These are phyloP conservation scores for Vitis rotundifolia DNA, from an alignment of 164 flowering plant genomes.

Conservation along the genomic window DNA sequence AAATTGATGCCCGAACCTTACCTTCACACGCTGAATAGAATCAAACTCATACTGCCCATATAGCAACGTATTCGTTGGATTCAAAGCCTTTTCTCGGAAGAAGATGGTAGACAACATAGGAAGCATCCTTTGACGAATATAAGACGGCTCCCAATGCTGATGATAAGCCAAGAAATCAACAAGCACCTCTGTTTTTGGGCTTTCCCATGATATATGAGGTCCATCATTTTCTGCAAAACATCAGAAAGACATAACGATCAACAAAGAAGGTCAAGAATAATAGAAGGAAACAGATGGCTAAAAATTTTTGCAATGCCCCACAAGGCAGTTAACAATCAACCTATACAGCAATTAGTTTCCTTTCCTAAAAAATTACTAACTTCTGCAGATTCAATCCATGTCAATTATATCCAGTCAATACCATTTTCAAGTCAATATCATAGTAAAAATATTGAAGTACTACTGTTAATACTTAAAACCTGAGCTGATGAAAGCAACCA, in stretches of 20 bases:
- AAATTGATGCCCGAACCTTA: slow-evolving; percentile 60
- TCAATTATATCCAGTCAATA: too few species aligned
- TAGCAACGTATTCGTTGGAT: slow-evolving; percentile 36
- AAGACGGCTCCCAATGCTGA: slow-evolving; percentile 81
- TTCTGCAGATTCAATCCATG: too few species aligned
- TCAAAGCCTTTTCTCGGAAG: slow-evolving; percentile 68
- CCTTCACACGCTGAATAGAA: slow-evolving; percentile 69
- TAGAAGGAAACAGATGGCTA: not conserved
- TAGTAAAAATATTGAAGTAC: not conserved
- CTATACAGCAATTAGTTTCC: too few species aligned
- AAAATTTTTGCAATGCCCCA: not conserved
- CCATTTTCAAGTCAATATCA: not conserved
- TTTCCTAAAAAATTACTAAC: too few species aligned
- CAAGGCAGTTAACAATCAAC: not conserved
- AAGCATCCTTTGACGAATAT: slow-evolving; percentile 66
- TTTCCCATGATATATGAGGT: slow-evolving; percentile 52
- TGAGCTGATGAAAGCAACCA: not conserved
- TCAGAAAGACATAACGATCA: slow-evolving; percentile 5
- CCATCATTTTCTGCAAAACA: slow-evolving; percentile 43
- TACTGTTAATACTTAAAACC: not conserved
- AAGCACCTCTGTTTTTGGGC: slow-evolving; percentile 59
- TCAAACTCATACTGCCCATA: slow-evolving; percentile 75
- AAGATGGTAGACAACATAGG: slow-evolving; percentile 85
- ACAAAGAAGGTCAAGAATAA: not conserved
- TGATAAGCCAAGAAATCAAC: slow-evolving; percentile 73